phyloP scores from a whole-genome alignment of 2,329 filamentous ascomycete species.

The Corinectria fuckeliana region DNA sequence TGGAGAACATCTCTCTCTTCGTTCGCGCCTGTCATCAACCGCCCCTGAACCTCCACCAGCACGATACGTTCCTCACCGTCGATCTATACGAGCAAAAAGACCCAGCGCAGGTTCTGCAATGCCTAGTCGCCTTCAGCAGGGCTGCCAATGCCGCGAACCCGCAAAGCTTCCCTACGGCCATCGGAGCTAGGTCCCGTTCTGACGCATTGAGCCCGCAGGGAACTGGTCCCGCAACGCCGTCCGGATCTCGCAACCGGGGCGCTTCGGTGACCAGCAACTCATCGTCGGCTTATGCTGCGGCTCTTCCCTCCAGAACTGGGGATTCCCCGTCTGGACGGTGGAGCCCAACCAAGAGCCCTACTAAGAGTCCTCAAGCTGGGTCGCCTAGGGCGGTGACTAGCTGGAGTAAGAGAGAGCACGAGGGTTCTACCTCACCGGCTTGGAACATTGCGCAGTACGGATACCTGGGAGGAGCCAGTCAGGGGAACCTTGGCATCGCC shows the following conservation, averaged over 20 bases:
- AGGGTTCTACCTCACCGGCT: slow-evolving; percentile 81
- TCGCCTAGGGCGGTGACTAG: slow-evolving; percentile 72
- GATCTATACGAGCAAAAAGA: slow-evolving; percentile 96
- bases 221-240: slow-evolving; percentile 63
- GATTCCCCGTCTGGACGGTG: slow-evolving; percentile 62
- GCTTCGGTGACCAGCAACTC: slow-evolving; percentile 65
- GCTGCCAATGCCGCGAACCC: slow-evolving; percentile 80
- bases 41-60: slow-evolving; percentile 85
- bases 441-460: slow-evolving; percentile 99
- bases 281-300: slow-evolving; percentile 55
- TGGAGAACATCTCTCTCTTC: slow-evolving; percentile 99
- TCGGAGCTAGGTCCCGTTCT: slow-evolving; percentile 73
- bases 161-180: slow-evolving; percentile 72
- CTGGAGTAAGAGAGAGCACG: slow-evolving; percentile 88
- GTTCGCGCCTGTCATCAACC: slow-evolving; percentile 84
- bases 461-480: slow-evolving; percentile 96
- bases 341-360: slow-evolving; percentile 69
- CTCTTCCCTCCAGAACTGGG: slow-evolving; percentile 59
- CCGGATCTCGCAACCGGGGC: slow-evolving; percentile 52
- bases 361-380: slow-evolving; percentile 63
- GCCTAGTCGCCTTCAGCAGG: slow-evolving; percentile 88
- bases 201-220: slow-evolving; percentile 69
- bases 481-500: slow-evolving; percentile 91
- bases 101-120: slow-evolving; percentile 93
- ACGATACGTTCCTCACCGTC: slow-evolving; percentile 96